A percentile compares a stretch with the other conserved stretches of the same genome.
These are phyloP conservation scores for Amaranthus hypochondriacus DNA, from an alignment of 148 eudicot genomes.

Conservation along the genomic window DNA sequence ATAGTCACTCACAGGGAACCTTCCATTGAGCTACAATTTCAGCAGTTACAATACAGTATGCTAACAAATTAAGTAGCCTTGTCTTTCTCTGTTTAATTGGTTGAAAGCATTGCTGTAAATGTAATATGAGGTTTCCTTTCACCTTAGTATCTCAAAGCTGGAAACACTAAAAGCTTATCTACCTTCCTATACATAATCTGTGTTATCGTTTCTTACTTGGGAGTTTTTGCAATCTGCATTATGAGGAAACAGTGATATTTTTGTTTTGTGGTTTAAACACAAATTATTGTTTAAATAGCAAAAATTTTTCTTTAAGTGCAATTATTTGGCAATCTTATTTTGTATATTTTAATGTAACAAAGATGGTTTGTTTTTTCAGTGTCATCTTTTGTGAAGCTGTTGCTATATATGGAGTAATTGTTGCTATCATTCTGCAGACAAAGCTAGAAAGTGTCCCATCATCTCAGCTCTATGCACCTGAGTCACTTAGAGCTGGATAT, in stretches of 20 bases:
- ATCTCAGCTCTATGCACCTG: slow-evolving; percentile 56
- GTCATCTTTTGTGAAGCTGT: slow-evolving; percentile 99
- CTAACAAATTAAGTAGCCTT: no score
- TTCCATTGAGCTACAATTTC: no score
- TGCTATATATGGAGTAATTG: slow-evolving; percentile 98
- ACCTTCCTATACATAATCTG: no score
- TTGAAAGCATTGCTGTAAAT: not conserved
- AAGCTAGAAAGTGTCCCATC: slow-evolving; percentile 88
- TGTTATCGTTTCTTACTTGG: no score
- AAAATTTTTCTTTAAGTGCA: not conserved
- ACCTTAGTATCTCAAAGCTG: not conserved
- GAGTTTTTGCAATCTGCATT: not conserved
- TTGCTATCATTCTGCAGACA: slow-evolving; percentile 95
- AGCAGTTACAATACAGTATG: no score
- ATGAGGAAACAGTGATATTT: not conserved
- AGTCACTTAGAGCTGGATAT: slow-evolving; percentile 95
- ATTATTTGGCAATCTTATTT: not conserved
- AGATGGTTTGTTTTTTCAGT: slow-evolving; percentile 34
- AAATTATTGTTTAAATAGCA: not conserved
- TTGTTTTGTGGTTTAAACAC: not conserved
- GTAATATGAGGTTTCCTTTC: not conserved
- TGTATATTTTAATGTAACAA: slow-evolving; percentile 1
- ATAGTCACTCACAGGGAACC: no score
- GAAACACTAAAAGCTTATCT: no score
- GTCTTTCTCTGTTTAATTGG: not conserved